phyloP scores from a whole-genome alignment of 495 filamentous ascomycete genomes.

The Penicillium egyptiacum region DNA sequence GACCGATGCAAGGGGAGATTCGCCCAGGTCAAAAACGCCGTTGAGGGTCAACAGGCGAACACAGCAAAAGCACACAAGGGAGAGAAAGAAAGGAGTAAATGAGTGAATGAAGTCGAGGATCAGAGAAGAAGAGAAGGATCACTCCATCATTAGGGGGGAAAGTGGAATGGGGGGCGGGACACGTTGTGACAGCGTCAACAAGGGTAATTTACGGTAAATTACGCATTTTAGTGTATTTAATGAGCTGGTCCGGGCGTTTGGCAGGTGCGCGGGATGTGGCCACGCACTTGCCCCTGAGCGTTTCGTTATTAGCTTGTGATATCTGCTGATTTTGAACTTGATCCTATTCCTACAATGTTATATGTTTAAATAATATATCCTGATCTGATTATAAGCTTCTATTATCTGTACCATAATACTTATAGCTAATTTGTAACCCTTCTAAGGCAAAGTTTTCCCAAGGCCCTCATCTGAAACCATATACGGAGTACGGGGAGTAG shows the following conservation, averaged over 20 bases:
- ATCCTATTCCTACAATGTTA: background rate
- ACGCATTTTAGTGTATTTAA: slow-evolving; percentile 2
- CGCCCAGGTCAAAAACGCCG: slow-evolving; percentile 35
- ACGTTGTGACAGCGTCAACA: slow-evolving; percentile 22
- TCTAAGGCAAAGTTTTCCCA: background rate
- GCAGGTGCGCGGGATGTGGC: background rate
- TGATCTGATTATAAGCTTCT: background rate
- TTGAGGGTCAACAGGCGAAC: slow-evolving; percentile 28
- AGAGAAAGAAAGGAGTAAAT: slow-evolving; percentile 26
- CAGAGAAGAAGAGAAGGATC: slow-evolving; percentile 20
- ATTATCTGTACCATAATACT: background rate
- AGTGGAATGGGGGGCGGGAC: slow-evolving; percentile 26
- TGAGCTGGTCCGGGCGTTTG: slow-evolving; percentile 1
- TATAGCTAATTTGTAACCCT: background rate
- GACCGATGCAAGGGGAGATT: slow-evolving; percentile 43
- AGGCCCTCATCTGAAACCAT: background rate
- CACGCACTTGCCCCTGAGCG: slow-evolving; percentile 6
- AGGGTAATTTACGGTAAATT: slow-evolving; percentile 26
- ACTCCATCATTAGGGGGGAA: slow-evolving; percentile 16
- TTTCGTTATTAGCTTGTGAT: background rate
- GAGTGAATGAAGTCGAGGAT: slow-evolving; percentile 30
- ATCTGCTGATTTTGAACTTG: background rate
- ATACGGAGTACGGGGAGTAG: background rate
- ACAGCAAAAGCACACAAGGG: slow-evolving; percentile 33
- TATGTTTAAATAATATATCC: background rate